These are phyloP conservation scores for Thamnidium elegans DNA, from an alignment of 192 early-diverging fungal species.

Conservation along the genomic window DNA sequence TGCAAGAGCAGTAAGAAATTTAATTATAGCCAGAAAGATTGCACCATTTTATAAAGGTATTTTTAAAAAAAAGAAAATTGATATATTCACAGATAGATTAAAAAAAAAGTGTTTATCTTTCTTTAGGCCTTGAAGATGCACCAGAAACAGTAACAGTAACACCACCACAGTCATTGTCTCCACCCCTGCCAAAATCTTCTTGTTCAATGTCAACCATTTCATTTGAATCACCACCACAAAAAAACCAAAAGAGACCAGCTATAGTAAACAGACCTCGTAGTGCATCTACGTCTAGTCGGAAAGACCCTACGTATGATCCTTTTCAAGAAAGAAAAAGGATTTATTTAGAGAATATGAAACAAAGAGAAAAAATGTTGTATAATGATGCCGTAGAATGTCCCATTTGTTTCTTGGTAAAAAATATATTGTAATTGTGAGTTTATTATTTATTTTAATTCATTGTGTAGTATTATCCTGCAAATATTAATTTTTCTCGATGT, in stretches of 20 bases:
- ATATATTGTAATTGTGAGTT: neutral
- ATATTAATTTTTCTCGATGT: constrained; percentile 91
- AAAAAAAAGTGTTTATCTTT: constrained; percentile 47
- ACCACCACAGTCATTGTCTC: constrained; percentile 13
- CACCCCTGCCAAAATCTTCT: constrained; percentile 20
- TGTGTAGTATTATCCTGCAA: constrained; percentile 75
- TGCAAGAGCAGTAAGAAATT: constrained; percentile 58
- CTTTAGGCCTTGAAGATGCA: constrained; percentile 37
- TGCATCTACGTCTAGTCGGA: constrained; percentile 23
- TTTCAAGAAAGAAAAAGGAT: constrained; percentile 24
- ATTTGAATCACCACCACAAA: neutral
- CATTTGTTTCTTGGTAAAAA: constrained; percentile 85
- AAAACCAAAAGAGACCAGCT: neutral
- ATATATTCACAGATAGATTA: constrained; percentile 13
- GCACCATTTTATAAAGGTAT: constrained; percentile 86
- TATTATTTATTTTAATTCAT: neutral
- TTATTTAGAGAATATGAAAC: constrained; percentile 25
- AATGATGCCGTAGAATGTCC: constrained; percentile 84
- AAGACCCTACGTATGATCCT: constrained; percentile 16
- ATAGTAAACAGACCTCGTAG: constrained; percentile 17
- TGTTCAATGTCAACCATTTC: neutral
- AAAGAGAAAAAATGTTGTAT: constrained; percentile 45
- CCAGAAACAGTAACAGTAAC: constrained; percentile 25
- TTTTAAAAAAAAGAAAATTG: constrained; percentile 25
- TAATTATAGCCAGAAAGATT: constrained; percentile 73